A percentile compares a stretch with the other conserved stretches of the same genome.
Evolutionary conservation across 495 filamentous ascomycete species (phyloP).

Genomic region (Aspergillus campestris): DNA sequence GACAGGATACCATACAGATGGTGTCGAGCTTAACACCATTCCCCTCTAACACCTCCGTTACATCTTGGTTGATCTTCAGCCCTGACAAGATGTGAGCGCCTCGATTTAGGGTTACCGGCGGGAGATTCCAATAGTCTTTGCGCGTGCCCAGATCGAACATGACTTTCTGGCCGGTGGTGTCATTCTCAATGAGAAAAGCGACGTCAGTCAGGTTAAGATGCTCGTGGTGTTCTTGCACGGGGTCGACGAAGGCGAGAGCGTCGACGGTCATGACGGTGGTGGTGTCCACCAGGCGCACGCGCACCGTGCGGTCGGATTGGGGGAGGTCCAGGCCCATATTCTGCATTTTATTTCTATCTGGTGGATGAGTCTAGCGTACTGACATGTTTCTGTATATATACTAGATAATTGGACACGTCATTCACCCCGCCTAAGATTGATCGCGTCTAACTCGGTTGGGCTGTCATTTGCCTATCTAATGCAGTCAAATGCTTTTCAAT

Average conservation of each 20-base stretch:
- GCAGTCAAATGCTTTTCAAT: too few relatives aligned
- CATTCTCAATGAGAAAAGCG: conserved; percentile 27
- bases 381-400: too few relatives aligned
- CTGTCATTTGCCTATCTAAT: too few relatives aligned
- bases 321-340: background rate
- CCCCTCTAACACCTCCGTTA: conserved; percentile 23
- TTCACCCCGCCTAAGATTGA: too few relatives aligned
- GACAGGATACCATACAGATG: background rate
- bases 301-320: conserved; percentile 14
- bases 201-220: conserved; percentile 24
- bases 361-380: too few relatives aligned
- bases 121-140: conserved; percentile 23
- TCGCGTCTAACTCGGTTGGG: too few relatives aligned
- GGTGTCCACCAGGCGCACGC: conserved; percentile 29
- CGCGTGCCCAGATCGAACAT: conserved; percentile 23
- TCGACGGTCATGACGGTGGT: conserved; percentile 21
- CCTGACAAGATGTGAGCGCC: conserved; percentile 12
- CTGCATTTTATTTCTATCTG: background rate
- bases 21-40: conserved; percentile 1
- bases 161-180: conserved; percentile 16
- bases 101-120: conserved; percentile 4
- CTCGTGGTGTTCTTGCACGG: conserved; percentile 25
- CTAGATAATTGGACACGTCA: too few relatives aligned
- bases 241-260: conserved; percentile 24
- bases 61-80: conserved; percentile 15